Conservation (phyloP, 164 flowering plant species). For the Paratinospora sagittata region DNA sequence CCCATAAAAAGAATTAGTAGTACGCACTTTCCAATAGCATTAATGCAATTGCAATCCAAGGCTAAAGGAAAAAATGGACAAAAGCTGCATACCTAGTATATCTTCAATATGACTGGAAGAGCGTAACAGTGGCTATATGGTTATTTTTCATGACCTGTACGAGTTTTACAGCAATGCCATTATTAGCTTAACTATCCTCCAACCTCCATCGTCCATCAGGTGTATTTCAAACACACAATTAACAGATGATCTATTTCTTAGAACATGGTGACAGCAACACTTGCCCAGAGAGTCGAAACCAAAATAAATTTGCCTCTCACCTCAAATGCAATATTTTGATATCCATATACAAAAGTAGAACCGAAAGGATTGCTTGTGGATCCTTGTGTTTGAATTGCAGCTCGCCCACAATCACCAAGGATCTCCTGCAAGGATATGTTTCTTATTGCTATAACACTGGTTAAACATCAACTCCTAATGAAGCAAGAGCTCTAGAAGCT, state of each 20-base stretch:
- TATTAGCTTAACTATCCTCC: slow-evolving; percentile 7
- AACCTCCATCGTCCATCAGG: not conserved
- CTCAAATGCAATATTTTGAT: slow-evolving; percentile 93
- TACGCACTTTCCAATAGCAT: not conserved
- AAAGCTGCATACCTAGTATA: slow-evolving; percentile 14
- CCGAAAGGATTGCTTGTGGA: slow-evolving; percentile 94
- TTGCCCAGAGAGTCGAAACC: not conserved
- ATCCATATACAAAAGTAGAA: slow-evolving; percentile 91
- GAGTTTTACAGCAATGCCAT: slow-evolving; percentile 8
- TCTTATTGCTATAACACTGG: not conserved
- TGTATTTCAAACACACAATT: not conserved
- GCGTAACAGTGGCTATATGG: slow-evolving; percentile 86
- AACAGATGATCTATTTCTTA: not conserved
- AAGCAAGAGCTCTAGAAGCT: not conserved
- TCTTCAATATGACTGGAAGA: slow-evolving; percentile 59
- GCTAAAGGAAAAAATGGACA: not conserved
- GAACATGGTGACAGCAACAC: not conserved
- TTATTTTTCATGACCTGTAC: slow-evolving; percentile 93
- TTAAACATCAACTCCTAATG: not conserved
- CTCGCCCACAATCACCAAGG: slow-evolving; percentile 93
- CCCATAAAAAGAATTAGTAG: not conserved
- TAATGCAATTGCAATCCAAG: not conserved
- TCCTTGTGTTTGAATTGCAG: slow-evolving; percentile 94
- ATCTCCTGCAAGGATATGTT: slow-evolving; percentile 46
- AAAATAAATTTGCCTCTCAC: slow-evolving; percentile 30